A percentile compares a stretch with the other conserved stretches of the same genome.
These are phyloP conservation scores for Capronia americana DNA, from an alignment of 2,329 filamentous ascomycete genomes.

Conservation along the genomic window DNA sequence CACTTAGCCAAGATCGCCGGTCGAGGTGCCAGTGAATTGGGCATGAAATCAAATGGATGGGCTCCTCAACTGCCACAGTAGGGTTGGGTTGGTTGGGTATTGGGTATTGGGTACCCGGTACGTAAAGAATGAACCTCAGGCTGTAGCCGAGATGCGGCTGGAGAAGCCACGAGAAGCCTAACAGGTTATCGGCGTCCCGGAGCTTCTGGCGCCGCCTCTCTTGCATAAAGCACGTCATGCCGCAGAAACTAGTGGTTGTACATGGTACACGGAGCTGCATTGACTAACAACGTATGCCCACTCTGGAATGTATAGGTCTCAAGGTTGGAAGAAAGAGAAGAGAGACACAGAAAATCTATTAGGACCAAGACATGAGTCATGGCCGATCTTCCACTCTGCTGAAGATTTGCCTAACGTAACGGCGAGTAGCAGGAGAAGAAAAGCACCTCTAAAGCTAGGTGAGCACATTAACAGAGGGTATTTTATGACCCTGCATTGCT, in stretches of 20 bases:
- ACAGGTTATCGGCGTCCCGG: constrained; percentile 23
- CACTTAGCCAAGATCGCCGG: background rate
- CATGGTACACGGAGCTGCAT: background rate
- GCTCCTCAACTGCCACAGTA: no score
- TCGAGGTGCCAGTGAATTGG: background rate
- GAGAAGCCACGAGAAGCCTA: background rate
- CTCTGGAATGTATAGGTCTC: background rate
- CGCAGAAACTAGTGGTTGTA: constrained; percentile 6
- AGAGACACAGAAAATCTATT: background rate
- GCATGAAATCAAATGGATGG: background rate
- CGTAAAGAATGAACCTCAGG: background rate
- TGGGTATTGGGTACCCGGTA: no score
- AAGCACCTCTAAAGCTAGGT: background rate
- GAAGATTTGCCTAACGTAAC: background rate
- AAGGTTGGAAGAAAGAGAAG: background rate
- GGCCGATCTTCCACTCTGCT: background rate
- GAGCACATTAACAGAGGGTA: background rate
- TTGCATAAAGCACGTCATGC: constrained; percentile 6
- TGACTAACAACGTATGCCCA: background rate
- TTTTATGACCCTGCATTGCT: background rate
- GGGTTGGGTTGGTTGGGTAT: no score
- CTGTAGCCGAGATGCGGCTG: constrained; percentile 13
- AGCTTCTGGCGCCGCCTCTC: constrained; percentile 23
- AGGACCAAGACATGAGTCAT: background rate
- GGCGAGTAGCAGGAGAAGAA: background rate